Evolutionary conservation across 2,329 filamentous ascomycete species (phyloP), one percentile per base, ranked within the genome.

Genomic region (Alternaria rosae): DNA sequence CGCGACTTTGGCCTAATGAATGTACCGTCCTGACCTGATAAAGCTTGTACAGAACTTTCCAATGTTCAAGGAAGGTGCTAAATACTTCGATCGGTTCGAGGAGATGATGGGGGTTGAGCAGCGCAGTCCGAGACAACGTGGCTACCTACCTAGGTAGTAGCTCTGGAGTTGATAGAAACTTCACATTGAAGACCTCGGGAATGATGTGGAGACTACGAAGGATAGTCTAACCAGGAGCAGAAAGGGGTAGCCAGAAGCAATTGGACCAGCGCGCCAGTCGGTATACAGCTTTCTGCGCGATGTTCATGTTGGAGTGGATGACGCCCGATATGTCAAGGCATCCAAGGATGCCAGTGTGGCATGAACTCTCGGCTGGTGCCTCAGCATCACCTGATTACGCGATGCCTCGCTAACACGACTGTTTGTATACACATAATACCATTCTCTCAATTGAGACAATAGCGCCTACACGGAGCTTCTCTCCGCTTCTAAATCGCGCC

Each of bases 301-400:
- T 2, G 35, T 38, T n/a, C 9, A 38, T 2, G 35, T 38, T 38
- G 35, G 35, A 38, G 35, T 38, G 17, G 35, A 17, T 38, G n/a
- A 38, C n/a, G 35, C 35, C 1, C 35, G 2, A 38, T 38, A 38
- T 17, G 4, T 38, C 17, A n/a, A 38, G 35, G 8, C 3, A 38
- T n/a, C n/a, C n/a, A n/a, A n/a, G n/a, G n/a, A n/a, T 38, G 35
- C n/a, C 35, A 38, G 35, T 38, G 17, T 17, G 35, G 1, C 35
- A 38, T 38, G 35, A 38, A 38, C 35, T 23, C 44, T 48, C 44
- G 23, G 25, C 0, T 25, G 28, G 41, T 43, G 25, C 26, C 51
- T 59, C 54, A 23, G 47, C 41, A 42, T 42, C 54, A 57, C 43
- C 25, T 61, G 52, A 61, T 7, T 28, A 23, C 57, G 26, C 51